phyloP scores from a whole-genome alignment of 306 rosid species.

The Corylus heterophylla region DNA sequence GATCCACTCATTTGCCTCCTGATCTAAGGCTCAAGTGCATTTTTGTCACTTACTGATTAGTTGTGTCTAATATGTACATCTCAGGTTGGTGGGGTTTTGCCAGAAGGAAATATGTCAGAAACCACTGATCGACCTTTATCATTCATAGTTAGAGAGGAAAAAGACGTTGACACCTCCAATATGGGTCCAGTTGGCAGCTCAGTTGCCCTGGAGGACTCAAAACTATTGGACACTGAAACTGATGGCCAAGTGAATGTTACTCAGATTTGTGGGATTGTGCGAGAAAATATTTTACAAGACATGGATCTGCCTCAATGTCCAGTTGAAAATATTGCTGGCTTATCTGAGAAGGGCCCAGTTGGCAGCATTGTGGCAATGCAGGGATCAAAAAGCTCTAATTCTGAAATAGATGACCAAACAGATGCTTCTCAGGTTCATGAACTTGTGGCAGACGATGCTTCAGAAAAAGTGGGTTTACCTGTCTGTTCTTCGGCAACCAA shows the following conservation, averaged over 20 bases:
- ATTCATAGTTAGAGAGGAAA: slow-evolving; percentile 9
- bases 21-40: background rate
- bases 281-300: slow-evolving; percentile 2
- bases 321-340: slow-evolving; percentile 1
- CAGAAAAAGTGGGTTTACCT: slow-evolving; percentile 8
- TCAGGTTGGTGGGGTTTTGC: slow-evolving; percentile 20
- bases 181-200: slow-evolving; percentile 19
- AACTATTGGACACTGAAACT: slow-evolving; percentile 8
- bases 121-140: slow-evolving; percentile 10
- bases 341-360: slow-evolving; percentile 6
- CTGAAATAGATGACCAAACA: slow-evolving; percentile 20
- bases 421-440: slow-evolving; percentile 16
- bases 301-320: background rate
- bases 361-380: slow-evolving; percentile 6
- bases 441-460: slow-evolving; percentile 1
- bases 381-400: slow-evolving; percentile 19
- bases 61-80: slow-evolving; percentile 1
- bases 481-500: slow-evolving; percentile 1
- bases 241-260: slow-evolving; percentile 13
- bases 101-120: slow-evolving; percentile 1
- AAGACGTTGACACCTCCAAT: slow-evolving; percentile 20
- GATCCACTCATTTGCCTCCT: background rate
- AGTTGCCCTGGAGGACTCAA: slow-evolving; percentile 9
- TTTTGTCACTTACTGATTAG: background rate
- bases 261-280: slow-evolving; percentile 7